Conservation (phyloP, 495 filamentous ascomycete genomes). For the Thermothielavioides terrestris region DNA sequence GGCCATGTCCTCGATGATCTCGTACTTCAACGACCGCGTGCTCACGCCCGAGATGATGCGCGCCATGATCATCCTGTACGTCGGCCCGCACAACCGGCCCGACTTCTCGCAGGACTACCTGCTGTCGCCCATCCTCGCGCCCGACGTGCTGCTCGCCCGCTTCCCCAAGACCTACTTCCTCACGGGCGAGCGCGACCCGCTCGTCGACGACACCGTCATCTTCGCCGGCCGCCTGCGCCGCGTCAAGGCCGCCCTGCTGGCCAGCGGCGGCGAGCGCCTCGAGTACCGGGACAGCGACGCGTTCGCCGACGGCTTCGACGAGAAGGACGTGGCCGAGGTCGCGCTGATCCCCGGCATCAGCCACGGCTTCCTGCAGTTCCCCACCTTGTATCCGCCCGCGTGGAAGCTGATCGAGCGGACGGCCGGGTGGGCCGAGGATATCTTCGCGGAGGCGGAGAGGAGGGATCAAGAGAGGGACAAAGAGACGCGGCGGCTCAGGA, state of each 20-base stretch:
- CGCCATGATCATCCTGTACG: conserved; percentile 97
- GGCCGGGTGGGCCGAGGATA: conserved; percentile 65
- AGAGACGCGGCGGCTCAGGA: neutral
- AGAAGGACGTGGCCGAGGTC: conserved; percentile 71
- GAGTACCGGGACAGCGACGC: conserved; percentile 26
- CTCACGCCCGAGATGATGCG: conserved; percentile 97
- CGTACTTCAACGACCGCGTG: conserved; percentile 93
- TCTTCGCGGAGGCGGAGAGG: conserved; percentile 47
- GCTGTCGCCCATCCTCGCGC: conserved; percentile 80
- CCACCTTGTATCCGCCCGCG: conserved; percentile 72
- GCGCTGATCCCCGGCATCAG: conserved; percentile 76
- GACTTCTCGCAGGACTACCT: conserved; percentile 89
- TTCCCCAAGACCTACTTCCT: conserved; percentile 92
- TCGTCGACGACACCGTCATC: conserved; percentile 94
- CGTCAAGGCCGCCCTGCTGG: conserved; percentile 59
- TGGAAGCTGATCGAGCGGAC: conserved; percentile 72
- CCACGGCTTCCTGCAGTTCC: conserved; percentile 92
- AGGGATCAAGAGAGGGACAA: conserved; percentile 15
- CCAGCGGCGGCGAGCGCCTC: conserved; percentile 19
- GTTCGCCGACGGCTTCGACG: conserved; percentile 49
- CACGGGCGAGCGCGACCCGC: conserved; percentile 88
- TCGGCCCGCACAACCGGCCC: conserved; percentile 84
- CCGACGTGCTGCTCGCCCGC: conserved; percentile 65
- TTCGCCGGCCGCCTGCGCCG: conserved; percentile 81
- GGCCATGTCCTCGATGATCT: conserved; percentile 91